Conservation (phyloP, 345 rosid species). For the Salix arbutifolia region DNA sequence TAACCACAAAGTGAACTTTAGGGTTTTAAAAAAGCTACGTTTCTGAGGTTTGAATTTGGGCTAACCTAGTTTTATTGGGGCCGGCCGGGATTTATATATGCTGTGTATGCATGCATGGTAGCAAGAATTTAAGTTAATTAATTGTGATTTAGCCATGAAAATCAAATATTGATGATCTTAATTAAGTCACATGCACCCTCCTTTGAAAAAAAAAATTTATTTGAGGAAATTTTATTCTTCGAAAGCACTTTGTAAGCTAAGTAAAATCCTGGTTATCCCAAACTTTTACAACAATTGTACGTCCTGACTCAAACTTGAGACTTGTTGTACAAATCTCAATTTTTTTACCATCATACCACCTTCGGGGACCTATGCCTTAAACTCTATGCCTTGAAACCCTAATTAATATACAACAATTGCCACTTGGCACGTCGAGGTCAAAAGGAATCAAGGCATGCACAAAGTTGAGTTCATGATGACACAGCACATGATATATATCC, state of each 20-base stretch:
- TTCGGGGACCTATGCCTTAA: no score
- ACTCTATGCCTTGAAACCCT: background rate
- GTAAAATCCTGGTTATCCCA: fast-evolving
- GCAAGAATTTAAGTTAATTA: background rate
- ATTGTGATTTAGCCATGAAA: background rate
- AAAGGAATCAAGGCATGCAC: constrained; percentile 1
- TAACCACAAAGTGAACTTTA: background rate
- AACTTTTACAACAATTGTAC: fast-evolving
- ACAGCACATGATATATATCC: constrained; percentile 15
- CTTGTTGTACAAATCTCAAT: fast-evolving
- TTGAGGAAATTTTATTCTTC: no score
- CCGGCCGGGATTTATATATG: background rate
- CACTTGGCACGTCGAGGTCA: background rate
- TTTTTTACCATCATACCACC: no score
- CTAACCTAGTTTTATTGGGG: background rate
- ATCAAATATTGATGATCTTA: background rate
- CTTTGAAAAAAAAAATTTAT: no score
- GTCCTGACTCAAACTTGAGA: fast-evolving
- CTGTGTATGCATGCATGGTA: background rate
- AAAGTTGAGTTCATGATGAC: constrained; percentile 6
- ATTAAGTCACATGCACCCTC: background rate
- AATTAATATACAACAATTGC: background rate
- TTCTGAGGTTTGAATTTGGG: background rate
- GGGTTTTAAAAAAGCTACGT: background rate
- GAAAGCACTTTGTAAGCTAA: no score